Conservation (phyloP, 2,329 filamentous ascomycete species). For the Cladophialophora psammophila region DNA sequence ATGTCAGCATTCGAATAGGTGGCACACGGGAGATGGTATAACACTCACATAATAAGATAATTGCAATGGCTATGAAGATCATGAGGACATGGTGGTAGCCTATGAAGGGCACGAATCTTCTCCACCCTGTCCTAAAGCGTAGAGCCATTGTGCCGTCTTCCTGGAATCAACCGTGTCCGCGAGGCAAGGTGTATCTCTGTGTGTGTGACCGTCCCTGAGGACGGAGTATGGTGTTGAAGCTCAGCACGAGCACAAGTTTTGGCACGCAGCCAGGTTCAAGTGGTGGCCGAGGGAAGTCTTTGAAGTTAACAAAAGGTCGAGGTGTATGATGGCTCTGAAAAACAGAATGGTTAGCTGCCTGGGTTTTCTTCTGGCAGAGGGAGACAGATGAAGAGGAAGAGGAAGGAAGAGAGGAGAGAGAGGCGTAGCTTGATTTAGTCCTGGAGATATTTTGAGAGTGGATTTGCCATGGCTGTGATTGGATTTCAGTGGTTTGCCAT, state of each 20-base stretch:
- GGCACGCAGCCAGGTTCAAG: constrained; percentile 25
- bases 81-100: constrained; percentile 89
- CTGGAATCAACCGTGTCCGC: constrained; percentile 4
- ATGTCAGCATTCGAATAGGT: constrained; percentile 3
- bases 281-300: constrained; percentile 19
- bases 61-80: constrained; percentile 91
- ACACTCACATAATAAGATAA: constrained; percentile 89
- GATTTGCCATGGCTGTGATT: constrained; percentile 29
- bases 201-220: constrained; percentile 35
- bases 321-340: constrained; percentile 3
- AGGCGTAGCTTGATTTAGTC: constrained; percentile 48
- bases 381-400: constrained; percentile 38
- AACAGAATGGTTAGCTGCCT: constrained; percentile 31
- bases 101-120: constrained; percentile 65
- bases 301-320: neutral
- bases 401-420: constrained; percentile 44
- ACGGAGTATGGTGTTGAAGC: constrained; percentile 31
- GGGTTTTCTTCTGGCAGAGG: constrained; percentile 24
- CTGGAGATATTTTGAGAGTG: constrained; percentile 34
- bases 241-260: constrained; percentile 33
- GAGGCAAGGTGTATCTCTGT: constrained; percentile 1
- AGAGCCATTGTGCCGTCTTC: constrained; percentile 32
- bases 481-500: constrained; percentile 30
- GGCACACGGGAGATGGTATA: neutral
- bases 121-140: constrained; percentile 46